Evolutionary conservation across 352 stramenopile species (phyloP).

Genomic region (Phytophthora ohioensis): DNA sequence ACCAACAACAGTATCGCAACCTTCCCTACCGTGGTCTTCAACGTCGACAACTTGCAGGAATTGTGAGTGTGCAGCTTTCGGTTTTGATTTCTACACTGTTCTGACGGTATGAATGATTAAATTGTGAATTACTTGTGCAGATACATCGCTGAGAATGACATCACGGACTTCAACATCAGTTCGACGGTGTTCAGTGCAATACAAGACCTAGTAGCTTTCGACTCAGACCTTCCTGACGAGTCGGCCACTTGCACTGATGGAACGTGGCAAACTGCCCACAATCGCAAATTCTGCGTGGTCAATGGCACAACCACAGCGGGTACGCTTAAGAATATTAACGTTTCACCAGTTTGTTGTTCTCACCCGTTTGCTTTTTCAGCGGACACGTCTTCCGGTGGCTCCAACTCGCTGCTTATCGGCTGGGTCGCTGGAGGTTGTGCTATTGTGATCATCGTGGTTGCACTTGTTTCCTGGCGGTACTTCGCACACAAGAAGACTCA

Average conservation of each 20-base stretch:
- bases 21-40: conserved; percentile 45
- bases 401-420: conserved; percentile 32
- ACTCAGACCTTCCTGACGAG: conserved; percentile 29
- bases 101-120: not conserved
- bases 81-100: not conserved
- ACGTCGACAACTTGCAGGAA: conserved; percentile 41
- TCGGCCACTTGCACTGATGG: conserved; percentile 35
- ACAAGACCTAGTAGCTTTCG: conserved; percentile 28
- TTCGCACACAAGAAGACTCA: conserved; percentile 24
- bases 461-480: conserved; percentile 25
- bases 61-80: conserved; percentile 22
- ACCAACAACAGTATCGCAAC: conserved; percentile 45
- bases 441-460: conserved; percentile 25
- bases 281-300: conserved; percentile 38
- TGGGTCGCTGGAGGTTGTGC: conserved; percentile 35
- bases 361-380: conserved; percentile 3
- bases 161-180: conserved; percentile 49
- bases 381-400: conserved; percentile 17
- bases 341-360: not conserved
- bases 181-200: conserved; percentile 40
- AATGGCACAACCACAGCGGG: conserved; percentile 19
- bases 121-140: conserved; percentile 8
- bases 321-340: conserved; percentile 7
- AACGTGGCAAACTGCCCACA: conserved; percentile 39
- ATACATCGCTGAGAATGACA: conserved; percentile 36